phyloP scores from a whole-genome alignment of 2,329 filamentous ascomycete genomes.

The Colletotrichum tropicicola region DNA sequence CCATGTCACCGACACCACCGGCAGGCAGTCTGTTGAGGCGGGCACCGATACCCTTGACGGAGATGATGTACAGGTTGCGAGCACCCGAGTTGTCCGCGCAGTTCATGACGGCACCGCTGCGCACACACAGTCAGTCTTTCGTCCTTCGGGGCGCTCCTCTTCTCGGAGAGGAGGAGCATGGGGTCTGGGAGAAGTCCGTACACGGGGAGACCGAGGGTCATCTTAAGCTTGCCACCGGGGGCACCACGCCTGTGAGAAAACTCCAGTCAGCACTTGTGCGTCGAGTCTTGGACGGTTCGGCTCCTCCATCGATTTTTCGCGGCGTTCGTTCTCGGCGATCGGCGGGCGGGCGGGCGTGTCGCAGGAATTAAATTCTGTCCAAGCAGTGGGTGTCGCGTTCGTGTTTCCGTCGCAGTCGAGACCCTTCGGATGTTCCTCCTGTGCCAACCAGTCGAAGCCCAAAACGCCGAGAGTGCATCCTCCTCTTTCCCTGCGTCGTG shows the following conservation, averaged over 20 bases:
- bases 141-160: constrained; percentile 11
- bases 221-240: constrained; percentile 99
- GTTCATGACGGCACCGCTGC: constrained; percentile 98
- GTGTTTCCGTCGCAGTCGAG: not conserved
- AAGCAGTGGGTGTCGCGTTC: not conserved
- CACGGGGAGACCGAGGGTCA: constrained; percentile 99
- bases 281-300: not conserved
- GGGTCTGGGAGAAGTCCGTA: constrained; percentile 64
- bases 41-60: constrained; percentile 98
- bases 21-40: constrained; percentile 97
- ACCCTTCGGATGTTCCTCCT: not conserved
- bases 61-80: constrained; percentile 99
- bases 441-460: not conserved
- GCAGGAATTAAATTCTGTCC: constrained; percentile 3
- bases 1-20: constrained; percentile 99
- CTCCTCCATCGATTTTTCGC: constrained; percentile 1
- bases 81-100: constrained; percentile 99
- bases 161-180: not conserved
- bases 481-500: constrained; percentile 22
- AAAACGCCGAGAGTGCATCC: not conserved
- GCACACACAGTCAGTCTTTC: constrained; percentile 19
- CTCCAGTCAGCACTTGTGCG: constrained; percentile 43
- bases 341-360: not conserved
- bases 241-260: constrained; percentile 74
- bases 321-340: constrained; percentile 5